phyloP scores from a whole-genome alignment of 306 rosid species.

The Boehmeria nivea region DNA sequence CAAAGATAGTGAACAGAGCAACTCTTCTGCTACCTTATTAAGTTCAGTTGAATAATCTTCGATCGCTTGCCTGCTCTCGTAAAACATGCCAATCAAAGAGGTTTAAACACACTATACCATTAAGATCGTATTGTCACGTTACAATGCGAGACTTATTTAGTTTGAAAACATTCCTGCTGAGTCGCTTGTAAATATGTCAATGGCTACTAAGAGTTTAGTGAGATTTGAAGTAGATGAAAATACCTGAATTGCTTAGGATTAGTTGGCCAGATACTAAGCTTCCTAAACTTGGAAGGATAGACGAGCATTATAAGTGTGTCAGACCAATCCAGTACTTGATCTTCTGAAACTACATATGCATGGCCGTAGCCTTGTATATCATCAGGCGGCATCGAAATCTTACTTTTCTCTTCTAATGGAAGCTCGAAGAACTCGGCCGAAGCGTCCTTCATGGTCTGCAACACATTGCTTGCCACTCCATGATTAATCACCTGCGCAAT shows the following conservation, averaged over 20 bases:
- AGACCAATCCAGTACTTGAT: constrained; percentile 25
- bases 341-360: constrained; percentile 12
- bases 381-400: constrained; percentile 10
- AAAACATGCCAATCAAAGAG: too few relatives aligned
- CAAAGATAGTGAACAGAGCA: constrained; percentile 23
- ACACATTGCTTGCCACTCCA: constrained; percentile 17
- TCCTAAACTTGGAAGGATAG: constrained; percentile 13
- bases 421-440: constrained; percentile 15
- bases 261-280: constrained; percentile 23
- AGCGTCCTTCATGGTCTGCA: constrained; percentile 11
- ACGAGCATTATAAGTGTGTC: constrained; percentile 6
- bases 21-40: constrained; percentile 24
- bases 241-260: too few relatives aligned
- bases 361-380: constrained; percentile 25
- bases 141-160: too few relatives aligned
- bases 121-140: too few relatives aligned
- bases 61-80: constrained; percentile 29
- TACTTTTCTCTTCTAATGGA: constrained; percentile 19
- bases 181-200: too few relatives aligned
- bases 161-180: too few relatives aligned
- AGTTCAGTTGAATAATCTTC: constrained; percentile 36
- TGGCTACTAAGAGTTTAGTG: too few relatives aligned
- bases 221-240: too few relatives aligned
- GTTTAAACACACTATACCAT: too few relatives aligned
- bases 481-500: constrained; percentile 26